Base-by-base conservation (phyloP, 768 basidiomycete species). In the Hirschioporus abietinus region DNA sequence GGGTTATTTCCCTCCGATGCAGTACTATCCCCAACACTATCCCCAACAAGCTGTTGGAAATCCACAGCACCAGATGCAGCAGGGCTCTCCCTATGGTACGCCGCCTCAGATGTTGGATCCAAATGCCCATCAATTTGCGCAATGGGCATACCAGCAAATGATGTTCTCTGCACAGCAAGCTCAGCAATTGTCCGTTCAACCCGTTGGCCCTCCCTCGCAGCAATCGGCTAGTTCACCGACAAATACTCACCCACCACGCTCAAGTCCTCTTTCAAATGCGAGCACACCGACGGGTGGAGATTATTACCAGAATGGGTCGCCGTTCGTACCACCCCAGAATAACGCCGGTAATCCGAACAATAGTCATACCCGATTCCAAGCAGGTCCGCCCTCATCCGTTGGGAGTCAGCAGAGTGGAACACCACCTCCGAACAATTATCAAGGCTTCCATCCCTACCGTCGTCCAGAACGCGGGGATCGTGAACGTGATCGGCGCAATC, bases 121-220 rank as follows among this genome's bases (percentile, higher is more conserved):
- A 17, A 77, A 85, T 12, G 87, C 89, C 69, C 89, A 89, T 64
- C 85, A 92, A 66, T 86, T 88, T 66, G 88, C 91, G 2, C 90
- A 91, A 75, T 94, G 92, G 92, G 90, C 92, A 42, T 94, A 94
- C 78, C 92, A 93, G 77, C 92, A 93, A 73, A 93, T 93, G 92
- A 88, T 94, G 87, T 90, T 86, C 79, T 88, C 85, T 72, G 87
- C 88, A 61, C 85, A 87, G 70, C 68, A 79, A 67, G 78, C 81
- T n/a, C 80, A 85, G 70, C 81, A 80, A 69, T 76, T 82, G 30
- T 72, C 82, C 82, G 63, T 75, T 78, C 27, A 64, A 72, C 57
- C 75, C 74, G 62, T 64, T 30, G 65, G 61, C 6, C 61, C 64
- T 35, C 57, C 63, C 7, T 42, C 36, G n/a, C 67, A 63, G 35